Base-by-base conservation (phyloP, 139 green algal species). In the Eudorina sp. region DNA sequence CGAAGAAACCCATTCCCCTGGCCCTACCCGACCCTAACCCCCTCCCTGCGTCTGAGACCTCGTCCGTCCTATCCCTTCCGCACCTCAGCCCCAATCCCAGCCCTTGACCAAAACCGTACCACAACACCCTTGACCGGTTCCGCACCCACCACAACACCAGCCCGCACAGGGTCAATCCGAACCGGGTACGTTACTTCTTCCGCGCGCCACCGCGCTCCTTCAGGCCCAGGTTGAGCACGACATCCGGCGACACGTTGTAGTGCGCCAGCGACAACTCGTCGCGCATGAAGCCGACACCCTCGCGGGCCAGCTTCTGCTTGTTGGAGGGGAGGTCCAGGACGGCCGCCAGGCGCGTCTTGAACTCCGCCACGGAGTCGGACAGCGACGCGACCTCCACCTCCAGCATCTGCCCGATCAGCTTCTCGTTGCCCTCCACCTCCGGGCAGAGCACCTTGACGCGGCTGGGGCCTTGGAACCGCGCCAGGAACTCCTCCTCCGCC, bases 401-500 rank as follows among this genome's bases (percentile, higher is more conserved):
- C 85, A 98, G 86, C 89, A 97, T 51, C 90, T 97, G 96, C 3
- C 96, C 96, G 38, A 94, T 93, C 8, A 98, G 92, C 84, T 93
- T 92, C 16, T 95, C 94, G 77, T 89, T 94, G 72, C 94, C 95
- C 34, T 95, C 91, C 74, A 96, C 84, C 36, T 94, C 91, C 19
- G 95, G 94, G 64, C 93, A 96, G 90, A 81, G 68, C 48, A 88
- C 82, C 82, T 88, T 78, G 64, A 88, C 66, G 36, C 66, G 64
- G 34, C 46, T 34, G 64, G 82, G 82, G 18, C 83, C 87, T 29
- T 62, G 43, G 83, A 95, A 80, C 23, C 82, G 36, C 2, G 91
- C 91, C 88, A 97, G 72, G 91, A 97, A 98, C 88, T 98, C 95
- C 48, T 97, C 95, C 88, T 98, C 96, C 3, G 93, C 80, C 60